Percentiles rank a stretch among this genome's conserved stretches.
Evolutionary conservation across 768 basidiomycete genomes (phyloP).

Genomic region (Gyrodon lividus): DNA sequence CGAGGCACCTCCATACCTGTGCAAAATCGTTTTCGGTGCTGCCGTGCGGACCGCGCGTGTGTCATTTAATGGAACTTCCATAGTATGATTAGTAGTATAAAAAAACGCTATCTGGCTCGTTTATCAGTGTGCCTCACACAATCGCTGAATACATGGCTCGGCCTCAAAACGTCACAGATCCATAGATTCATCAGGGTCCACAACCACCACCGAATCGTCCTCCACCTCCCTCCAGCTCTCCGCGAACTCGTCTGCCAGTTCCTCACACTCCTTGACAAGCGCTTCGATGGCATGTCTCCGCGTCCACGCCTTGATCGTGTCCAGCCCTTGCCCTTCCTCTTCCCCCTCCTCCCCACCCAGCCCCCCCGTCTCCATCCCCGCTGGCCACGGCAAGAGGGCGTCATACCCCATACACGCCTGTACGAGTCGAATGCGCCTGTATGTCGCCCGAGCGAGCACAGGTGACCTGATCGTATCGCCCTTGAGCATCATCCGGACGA

Average conservation of each 20-base stretch:
- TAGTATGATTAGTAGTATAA: no score
- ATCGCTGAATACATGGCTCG: no score
- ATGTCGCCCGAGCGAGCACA: slow-evolving; percentile 55
- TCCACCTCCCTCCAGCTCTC: slow-evolving; percentile 30
- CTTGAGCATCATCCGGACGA: slow-evolving; percentile 19
- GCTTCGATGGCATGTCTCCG: slow-evolving; percentile 49
- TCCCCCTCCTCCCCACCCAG: no score
- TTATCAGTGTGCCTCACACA: no score
- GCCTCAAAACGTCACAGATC: neutral
- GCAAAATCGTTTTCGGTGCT: no score
- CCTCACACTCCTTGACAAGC: slow-evolving; percentile 53
- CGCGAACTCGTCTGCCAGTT: slow-evolving; percentile 61
- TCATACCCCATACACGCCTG: slow-evolving; percentile 67
- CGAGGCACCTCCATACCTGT: no score
- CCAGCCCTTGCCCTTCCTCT: no score
- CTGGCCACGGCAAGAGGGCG: slow-evolving; percentile 49
- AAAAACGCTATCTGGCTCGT: no score
- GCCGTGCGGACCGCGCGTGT: no score
- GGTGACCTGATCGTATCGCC: slow-evolving; percentile 49
- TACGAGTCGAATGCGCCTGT: slow-evolving; percentile 57
- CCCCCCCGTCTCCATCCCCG: slow-evolving; percentile 11
- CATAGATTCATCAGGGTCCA: slow-evolving; percentile 4
- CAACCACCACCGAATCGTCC: slow-evolving; percentile 9
- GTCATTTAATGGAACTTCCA: no score
- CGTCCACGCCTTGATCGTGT: slow-evolving; percentile 46